Percentiles rank a stretch among this genome's conserved stretches.
phyloP scores from a whole-genome alignment of 805 yeast genomes.

The Starmera caribaea region DNA sequence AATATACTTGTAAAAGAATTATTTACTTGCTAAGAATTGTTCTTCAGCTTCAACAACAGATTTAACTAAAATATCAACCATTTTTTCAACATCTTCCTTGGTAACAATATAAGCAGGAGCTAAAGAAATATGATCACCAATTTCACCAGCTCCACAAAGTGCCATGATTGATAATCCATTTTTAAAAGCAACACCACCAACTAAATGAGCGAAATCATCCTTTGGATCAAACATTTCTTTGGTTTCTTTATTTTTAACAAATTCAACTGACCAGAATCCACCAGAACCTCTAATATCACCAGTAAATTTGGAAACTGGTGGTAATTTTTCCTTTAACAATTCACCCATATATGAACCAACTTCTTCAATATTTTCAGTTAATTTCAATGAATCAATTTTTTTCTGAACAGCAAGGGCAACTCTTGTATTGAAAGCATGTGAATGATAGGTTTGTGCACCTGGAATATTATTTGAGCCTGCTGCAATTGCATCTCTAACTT shows the following conservation, averaged over 20 bases:
- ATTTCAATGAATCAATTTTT: constrained; percentile 23
- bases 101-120: constrained; percentile 38
- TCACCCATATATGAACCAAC: constrained; percentile 34
- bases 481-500: constrained; percentile 27
- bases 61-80: constrained; percentile 28
- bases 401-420: constrained; percentile 38
- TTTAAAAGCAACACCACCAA: constrained; percentile 21
- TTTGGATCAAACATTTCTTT: constrained; percentile 36
- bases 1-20: too few relatives aligned
- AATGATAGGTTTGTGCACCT: constrained; percentile 45
- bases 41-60: constrained; percentile 18
- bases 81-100: constrained; percentile 31
- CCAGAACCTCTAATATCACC: constrained; percentile 61
- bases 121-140: constrained; percentile 36
- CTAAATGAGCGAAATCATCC: constrained; percentile 19
- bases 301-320: constrained; percentile 26
- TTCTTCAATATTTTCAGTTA: constrained; percentile 32
- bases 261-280: constrained; percentile 48
- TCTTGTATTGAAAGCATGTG: constrained; percentile 36
- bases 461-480: constrained; percentile 30
- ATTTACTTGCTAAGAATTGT: neutral
- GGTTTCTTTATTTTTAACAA: constrained; percentile 42
- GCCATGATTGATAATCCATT: constrained; percentile 42
- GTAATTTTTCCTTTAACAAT: constrained; percentile 25
- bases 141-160: constrained; percentile 29